phyloP scores from a whole-genome alignment of 2,329 filamentous ascomycete genomes.

The Colletotrichum tamarilloi region DNA sequence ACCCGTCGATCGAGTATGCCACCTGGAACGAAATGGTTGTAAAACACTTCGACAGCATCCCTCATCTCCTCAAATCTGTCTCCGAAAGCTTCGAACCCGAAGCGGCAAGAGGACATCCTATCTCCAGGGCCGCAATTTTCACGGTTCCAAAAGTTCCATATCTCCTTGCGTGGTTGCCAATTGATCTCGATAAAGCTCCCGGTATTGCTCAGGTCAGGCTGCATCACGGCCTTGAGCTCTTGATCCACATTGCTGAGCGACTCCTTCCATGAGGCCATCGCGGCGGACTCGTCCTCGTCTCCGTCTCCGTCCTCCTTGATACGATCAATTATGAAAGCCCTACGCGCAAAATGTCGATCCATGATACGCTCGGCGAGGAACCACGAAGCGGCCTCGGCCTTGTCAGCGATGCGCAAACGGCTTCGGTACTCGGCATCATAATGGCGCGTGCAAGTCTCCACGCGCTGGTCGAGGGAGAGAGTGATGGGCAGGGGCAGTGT shows the following conservation, averaged over 20 bases:
- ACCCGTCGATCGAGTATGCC: background rate
- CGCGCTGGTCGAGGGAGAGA: background rate
- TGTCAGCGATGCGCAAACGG: background rate
- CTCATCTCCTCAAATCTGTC: background rate
- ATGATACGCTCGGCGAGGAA: conserved; percentile 14
- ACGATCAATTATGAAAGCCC: background rate
- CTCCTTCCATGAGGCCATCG: background rate
- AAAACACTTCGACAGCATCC: background rate
- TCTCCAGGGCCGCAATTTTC: no score
- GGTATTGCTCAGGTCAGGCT: no score
- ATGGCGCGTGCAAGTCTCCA: background rate
- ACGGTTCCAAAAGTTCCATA: no score
- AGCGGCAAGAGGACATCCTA: no score
- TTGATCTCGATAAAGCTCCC: no score
- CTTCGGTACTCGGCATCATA: background rate
- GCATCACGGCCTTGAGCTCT: no score
- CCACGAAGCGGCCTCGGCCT: background rate
- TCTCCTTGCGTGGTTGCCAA: no score
- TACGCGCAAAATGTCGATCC: background rate
- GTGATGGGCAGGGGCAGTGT: background rate
- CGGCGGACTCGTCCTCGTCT: no score
- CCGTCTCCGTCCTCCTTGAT: background rate
- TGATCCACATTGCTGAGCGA: background rate
- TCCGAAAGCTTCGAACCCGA: background rate
- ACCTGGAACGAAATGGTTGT: background rate